Evolutionary conservation across 139 green algal genomes (phyloP).

Genomic region (Closterium sp.): DNA sequence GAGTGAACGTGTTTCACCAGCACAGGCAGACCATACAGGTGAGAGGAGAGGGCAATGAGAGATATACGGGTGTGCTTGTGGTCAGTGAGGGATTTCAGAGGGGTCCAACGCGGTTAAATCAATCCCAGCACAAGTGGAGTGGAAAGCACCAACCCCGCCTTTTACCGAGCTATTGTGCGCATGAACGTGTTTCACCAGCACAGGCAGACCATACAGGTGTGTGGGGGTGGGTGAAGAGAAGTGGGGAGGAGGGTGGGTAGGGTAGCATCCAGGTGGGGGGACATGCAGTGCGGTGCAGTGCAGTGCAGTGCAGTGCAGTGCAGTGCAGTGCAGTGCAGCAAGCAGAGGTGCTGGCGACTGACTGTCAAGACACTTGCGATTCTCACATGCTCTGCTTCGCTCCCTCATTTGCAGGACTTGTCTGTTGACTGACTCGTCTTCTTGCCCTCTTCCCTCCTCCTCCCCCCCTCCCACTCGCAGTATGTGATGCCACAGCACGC

Average conservation of each 20-base stretch:
- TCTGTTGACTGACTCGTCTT: too few species aligned
- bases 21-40: slow-evolving; percentile 92
- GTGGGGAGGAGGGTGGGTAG: too few species aligned
- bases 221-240: too few species aligned
- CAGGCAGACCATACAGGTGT: slow-evolving; percentile 85
- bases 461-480: not conserved
- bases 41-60: not conserved
- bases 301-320: too few species aligned
- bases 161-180: slow-evolving; percentile 71
- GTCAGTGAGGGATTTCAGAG: too few species aligned
- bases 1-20: slow-evolving; percentile 87
- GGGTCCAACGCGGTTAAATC: not conserved
- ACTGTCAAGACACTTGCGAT: too few species aligned
- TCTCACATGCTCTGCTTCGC: too few species aligned
- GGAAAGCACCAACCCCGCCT: not conserved
- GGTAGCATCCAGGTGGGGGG: too few species aligned
- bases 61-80: not conserved
- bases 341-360: slow-evolving; percentile 94
- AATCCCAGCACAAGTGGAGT: not conserved
- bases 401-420: too few species aligned
- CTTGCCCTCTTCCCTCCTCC: too few species aligned
- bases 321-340: too few species aligned
- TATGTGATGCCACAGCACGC: slow-evolving; percentile 95
- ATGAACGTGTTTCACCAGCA: slow-evolving; percentile 91
- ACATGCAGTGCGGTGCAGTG: too few species aligned